phyloP scores from a whole-genome alignment of 2,329 filamentous ascomycete genomes.

The Leptographium procerum region DNA sequence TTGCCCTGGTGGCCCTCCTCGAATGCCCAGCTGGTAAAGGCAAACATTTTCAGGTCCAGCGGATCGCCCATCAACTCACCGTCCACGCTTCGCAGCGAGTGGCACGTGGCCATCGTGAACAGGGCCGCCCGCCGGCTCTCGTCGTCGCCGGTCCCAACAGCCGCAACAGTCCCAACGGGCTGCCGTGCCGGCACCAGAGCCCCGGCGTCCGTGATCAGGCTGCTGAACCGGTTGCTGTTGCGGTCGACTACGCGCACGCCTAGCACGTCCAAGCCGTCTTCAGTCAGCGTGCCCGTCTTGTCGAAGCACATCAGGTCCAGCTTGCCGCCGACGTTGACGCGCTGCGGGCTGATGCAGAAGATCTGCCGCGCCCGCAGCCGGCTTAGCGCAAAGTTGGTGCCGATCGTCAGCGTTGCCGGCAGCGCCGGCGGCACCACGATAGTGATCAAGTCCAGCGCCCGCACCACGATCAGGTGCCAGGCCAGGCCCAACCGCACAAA shows the following conservation, averaged over 20 bases:
- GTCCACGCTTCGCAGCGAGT: constrained; percentile 79
- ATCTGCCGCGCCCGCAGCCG: constrained; percentile 82
- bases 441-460: constrained; percentile 89
- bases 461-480: constrained; percentile 84
- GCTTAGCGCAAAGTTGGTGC: constrained; percentile 85
- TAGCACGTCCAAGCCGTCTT: constrained; percentile 89
- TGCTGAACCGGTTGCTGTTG: constrained; percentile 54
- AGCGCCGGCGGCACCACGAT: constrained; percentile 94
- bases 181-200: constrained; percentile 8
- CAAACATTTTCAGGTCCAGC: constrained; percentile 95
- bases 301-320: constrained; percentile 95
- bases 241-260: constrained; percentile 70
- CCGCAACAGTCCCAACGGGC: not conserved
- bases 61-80: constrained; percentile 86
- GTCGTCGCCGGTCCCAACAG: constrained; percentile 10
- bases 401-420: constrained; percentile 89
- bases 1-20: constrained; percentile 70
- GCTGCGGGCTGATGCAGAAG: constrained; percentile 94
- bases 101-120: constrained; percentile 95
- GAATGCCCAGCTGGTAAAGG: constrained; percentile 87
- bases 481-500: constrained; percentile 74
- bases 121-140: constrained; percentile 49
- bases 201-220: constrained; percentile 55
- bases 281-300: constrained; percentile 96
- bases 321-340: constrained; percentile 94